phyloP scores from a whole-genome alignment of 345 rosid genomes.

The Populus simonii region DNA sequence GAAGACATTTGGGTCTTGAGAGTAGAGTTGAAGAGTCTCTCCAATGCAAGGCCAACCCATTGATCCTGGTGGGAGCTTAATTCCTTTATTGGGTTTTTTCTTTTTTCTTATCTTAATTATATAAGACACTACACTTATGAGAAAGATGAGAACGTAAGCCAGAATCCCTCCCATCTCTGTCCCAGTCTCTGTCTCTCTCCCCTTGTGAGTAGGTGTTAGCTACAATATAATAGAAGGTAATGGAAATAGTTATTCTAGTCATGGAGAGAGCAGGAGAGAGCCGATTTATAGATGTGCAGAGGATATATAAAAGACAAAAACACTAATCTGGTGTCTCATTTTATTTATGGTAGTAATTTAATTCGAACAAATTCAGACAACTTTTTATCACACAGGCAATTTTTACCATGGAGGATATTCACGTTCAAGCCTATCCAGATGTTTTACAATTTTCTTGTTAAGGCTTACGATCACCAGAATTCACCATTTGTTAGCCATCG shows the following conservation, averaged over 20 bases:
- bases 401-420: not conserved
- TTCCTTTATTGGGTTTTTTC: conserved; percentile 14
- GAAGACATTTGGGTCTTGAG: conserved; percentile 63
- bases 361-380: not conserved
- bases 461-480: not conserved
- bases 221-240: not conserved
- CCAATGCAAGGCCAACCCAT: conserved; percentile 77
- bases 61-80: conserved; percentile 65
- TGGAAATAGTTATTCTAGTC: conserved; percentile 9
- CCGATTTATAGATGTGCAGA: conserved; percentile 19
- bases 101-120: conserved; percentile 18
- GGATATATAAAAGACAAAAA: not conserved
- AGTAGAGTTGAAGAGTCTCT: conserved; percentile 67
- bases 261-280: not conserved
- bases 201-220: not conserved
- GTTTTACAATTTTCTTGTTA: not conserved
- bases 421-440: not conserved
- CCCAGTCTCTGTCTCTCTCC: not conserved
- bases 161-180: conserved; percentile 27
- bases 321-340: too few species aligned
- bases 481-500: not conserved
- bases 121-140: conserved; percentile 16
- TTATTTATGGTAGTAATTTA: not conserved
- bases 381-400: not conserved
- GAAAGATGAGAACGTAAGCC: conserved; percentile 21